Evolutionary conservation across 1,284 basidiomycete genomes (phyloP).

Genomic region (Ustanciosporium gigantosporum): DNA sequence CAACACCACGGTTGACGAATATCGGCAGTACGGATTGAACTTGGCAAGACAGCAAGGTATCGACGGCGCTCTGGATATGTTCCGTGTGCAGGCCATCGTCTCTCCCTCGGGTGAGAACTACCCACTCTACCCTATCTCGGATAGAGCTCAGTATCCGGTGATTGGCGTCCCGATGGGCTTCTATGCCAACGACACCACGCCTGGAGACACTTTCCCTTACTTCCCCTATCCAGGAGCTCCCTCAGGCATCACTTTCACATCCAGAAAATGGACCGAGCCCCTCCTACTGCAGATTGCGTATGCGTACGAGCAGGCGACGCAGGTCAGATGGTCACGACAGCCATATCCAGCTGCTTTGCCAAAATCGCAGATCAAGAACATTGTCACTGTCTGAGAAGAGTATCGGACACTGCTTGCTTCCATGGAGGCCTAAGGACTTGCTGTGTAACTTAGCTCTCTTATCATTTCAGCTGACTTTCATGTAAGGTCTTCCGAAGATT

Average conservation of each 20-base stretch:
- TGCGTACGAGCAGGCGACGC: slow-evolving; percentile 73
- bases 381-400: too few species aligned
- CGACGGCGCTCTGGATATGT: slow-evolving; percentile 8
- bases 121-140: slow-evolving; percentile 14
- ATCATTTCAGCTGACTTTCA: too few species aligned
- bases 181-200: slow-evolving; percentile 12
- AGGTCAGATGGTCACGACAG: too few species aligned
- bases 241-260: slow-evolving; percentile 70
- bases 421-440: too few species aligned
- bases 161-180: slow-evolving; percentile 30
- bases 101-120: slow-evolving; percentile 11
- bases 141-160: slow-evolving; percentile 20
- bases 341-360: too few species aligned
- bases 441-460: too few species aligned
- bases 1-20: slow-evolving; percentile 16
- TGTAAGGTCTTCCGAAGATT: too few species aligned
- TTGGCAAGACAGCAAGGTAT: slow-evolving; percentile 9
- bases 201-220: slow-evolving; percentile 7
- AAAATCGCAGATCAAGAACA: too few species aligned
- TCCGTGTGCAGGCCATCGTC: slow-evolving; percentile 7
- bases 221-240: slow-evolving; percentile 60
- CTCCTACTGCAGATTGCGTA: slow-evolving; percentile 68
- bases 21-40: slow-evolving; percentile 5
- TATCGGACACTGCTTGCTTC: too few species aligned
- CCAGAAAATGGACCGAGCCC: slow-evolving; percentile 70